Evolutionary conservation across 139 green algal genomes (phyloP).

Genomic region (Chlorella sp.): DNA sequence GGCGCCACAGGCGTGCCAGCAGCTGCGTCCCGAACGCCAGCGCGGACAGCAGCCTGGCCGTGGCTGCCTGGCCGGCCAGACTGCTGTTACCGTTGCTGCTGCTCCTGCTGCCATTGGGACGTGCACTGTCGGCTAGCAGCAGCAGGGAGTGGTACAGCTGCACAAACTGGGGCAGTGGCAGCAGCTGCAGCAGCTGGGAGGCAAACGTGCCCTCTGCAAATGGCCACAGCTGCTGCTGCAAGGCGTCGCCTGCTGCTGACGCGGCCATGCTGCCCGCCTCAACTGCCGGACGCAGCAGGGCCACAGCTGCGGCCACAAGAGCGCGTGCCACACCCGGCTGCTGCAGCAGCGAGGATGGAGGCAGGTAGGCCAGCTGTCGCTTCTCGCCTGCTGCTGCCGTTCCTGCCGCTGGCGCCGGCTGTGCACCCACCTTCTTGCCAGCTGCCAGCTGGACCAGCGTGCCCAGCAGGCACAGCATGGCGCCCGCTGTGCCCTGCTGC

Average conservation of each 20-base stretch:
- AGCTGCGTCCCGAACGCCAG: slow-evolving; percentile 59
- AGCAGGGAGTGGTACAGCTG: slow-evolving; percentile 40
- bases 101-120: background rate
- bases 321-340: background rate
- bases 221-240: slow-evolving; percentile 52
- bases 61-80: background rate
- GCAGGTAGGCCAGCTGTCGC: slow-evolving; percentile 8
- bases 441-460: slow-evolving; percentile 44
- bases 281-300: background rate
- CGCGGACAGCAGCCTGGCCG: slow-evolving; percentile 54
- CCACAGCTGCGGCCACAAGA: background rate
- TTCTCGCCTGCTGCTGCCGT: background rate
- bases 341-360: background rate
- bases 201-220: slow-evolving; percentile 56
- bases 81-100: background rate
- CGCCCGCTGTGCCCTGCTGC: background rate
- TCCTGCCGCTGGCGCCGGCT: background rate
- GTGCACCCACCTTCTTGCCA: slow-evolving; percentile 2
- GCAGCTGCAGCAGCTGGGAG: slow-evolving; percentile 42
- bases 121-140: background rate
- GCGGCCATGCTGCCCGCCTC: background rate
- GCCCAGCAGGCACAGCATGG: slow-evolving; percentile 3
- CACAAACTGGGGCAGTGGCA: slow-evolving; percentile 24
- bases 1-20: slow-evolving; percentile 37
- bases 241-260: background rate